These are phyloP conservation scores for Jacaranda mimosifolia DNA, from an alignment of 257 asterid genomes.

Conservation along the genomic window DNA sequence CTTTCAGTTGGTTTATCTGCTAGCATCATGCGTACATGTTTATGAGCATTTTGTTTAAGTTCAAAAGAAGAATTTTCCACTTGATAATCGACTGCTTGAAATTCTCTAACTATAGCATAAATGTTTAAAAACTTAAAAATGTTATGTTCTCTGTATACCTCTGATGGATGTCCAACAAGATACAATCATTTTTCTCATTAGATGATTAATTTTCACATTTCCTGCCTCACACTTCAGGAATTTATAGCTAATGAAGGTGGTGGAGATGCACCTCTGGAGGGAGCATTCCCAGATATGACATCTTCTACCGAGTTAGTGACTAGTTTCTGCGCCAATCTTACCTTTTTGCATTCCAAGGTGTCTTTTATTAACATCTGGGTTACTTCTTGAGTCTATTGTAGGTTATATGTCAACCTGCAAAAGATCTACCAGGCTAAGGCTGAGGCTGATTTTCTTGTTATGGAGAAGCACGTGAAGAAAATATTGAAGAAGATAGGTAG, in stretches of 20 bases:
- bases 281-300: constrained; percentile 98
- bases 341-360: constrained; percentile 1
- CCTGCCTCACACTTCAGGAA: constrained; percentile 58
- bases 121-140: too few relatives aligned
- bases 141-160: background rate
- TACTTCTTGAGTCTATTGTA: constrained; percentile 44
- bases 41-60: background rate
- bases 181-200: constrained; percentile 14
- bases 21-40: background rate
- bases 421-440: constrained; percentile 96
- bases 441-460: constrained; percentile 82
- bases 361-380: constrained; percentile 10
- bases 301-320: constrained; percentile 94
- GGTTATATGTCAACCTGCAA: constrained; percentile 85
- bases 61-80: constrained; percentile 1
- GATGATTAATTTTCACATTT: constrained; percentile 6
- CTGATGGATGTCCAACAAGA: constrained; percentile 3
- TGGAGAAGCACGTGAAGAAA: constrained; percentile 71
- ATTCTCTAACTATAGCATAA: background rate
- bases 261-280: constrained; percentile 97
- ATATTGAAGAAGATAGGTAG: constrained; percentile 81
- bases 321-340: constrained; percentile 29
- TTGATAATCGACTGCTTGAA: background rate
- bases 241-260: constrained; percentile 89
- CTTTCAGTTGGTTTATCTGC: background rate